Conservation (phyloP, 2,329 filamentous ascomycete genomes). For the Hypoxylon sp. region DNA sequence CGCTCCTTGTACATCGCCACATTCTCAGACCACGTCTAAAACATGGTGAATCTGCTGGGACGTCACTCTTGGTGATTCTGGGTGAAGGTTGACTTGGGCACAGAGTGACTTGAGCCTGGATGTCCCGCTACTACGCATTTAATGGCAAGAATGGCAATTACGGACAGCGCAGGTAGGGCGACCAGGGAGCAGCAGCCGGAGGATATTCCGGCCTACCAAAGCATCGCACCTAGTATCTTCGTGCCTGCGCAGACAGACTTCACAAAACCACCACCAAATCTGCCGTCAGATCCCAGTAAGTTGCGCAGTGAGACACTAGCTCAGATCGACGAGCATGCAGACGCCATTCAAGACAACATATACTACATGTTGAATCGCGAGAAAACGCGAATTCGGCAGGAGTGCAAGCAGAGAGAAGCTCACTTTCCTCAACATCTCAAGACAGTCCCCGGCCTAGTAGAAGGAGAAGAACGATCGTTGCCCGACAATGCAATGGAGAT, state of each 20-base stretch:
- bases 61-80: not conserved
- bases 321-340: slow-evolving; percentile 49
- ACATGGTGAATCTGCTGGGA: not conserved
- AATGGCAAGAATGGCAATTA: slow-evolving; percentile 14
- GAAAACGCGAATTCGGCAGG: slow-evolving; percentile 38
- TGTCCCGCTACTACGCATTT: not conserved
- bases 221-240: slow-evolving; percentile 49
- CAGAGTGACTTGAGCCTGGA: not conserved
- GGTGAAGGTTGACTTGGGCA: not conserved
- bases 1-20: too few relatives aligned
- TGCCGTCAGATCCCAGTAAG: slow-evolving; percentile 39
- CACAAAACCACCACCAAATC: slow-evolving; percentile 48
- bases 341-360: slow-evolving; percentile 49
- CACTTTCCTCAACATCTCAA: slow-evolving; percentile 17
- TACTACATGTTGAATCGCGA: slow-evolving; percentile 41
- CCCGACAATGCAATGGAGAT: slow-evolving; percentile 26
- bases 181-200: slow-evolving; percentile 34
- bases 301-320: slow-evolving; percentile 36
- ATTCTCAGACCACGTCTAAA: not conserved
- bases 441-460: slow-evolving; percentile 22
- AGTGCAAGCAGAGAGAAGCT: slow-evolving; percentile 31
- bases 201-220: slow-evolving; percentile 41
- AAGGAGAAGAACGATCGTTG: slow-evolving; percentile 25
- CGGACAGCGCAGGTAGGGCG: not conserved
- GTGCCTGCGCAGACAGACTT: slow-evolving; percentile 49